phyloP scores from a whole-genome alignment of 1,284 basidiomycete species.

The Trametes polyzona region DNA sequence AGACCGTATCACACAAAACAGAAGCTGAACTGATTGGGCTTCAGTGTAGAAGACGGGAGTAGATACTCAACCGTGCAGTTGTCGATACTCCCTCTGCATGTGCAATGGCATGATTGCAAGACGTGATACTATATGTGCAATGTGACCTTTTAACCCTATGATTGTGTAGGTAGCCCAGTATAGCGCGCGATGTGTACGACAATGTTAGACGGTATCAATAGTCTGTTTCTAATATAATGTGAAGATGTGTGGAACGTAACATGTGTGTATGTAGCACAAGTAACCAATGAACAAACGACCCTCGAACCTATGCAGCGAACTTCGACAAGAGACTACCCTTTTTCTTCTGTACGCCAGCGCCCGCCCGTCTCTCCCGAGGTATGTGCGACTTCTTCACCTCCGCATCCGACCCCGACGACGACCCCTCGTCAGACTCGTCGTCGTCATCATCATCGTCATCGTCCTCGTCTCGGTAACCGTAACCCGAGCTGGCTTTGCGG shows the following conservation, averaged over 20 bases:
- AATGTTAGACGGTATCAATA: neutral
- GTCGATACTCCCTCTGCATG: neutral
- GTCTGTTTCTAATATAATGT: constrained; percentile 3
- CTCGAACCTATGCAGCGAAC: neutral
- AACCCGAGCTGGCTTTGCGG: constrained; percentile 28
- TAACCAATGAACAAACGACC: neutral
- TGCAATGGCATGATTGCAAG: too few relatives aligned
- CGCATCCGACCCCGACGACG: constrained; percentile 44
- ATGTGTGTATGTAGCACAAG: neutral
- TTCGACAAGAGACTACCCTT: constrained; percentile 26
- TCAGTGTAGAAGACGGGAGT: too few relatives aligned
- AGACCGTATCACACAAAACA: too few relatives aligned
- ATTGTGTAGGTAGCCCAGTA: constrained; percentile 32
- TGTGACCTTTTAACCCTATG: too few relatives aligned
- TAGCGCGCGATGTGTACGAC: constrained; percentile 55
- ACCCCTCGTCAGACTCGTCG: constrained; percentile 43
- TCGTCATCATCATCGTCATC: constrained; percentile 41
- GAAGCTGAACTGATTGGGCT: too few relatives aligned
- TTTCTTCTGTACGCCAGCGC: constrained; percentile 39
- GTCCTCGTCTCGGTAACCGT: constrained; percentile 28
- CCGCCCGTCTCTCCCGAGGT: constrained; percentile 58
- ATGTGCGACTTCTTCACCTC: constrained; percentile 53
- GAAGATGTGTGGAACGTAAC: neutral
- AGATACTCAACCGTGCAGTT: too few relatives aligned
- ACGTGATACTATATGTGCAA: too few relatives aligned